Evolutionary conservation across 805 yeast species (phyloP).

Genomic region (Ogataea trehaloabstinens): DNA sequence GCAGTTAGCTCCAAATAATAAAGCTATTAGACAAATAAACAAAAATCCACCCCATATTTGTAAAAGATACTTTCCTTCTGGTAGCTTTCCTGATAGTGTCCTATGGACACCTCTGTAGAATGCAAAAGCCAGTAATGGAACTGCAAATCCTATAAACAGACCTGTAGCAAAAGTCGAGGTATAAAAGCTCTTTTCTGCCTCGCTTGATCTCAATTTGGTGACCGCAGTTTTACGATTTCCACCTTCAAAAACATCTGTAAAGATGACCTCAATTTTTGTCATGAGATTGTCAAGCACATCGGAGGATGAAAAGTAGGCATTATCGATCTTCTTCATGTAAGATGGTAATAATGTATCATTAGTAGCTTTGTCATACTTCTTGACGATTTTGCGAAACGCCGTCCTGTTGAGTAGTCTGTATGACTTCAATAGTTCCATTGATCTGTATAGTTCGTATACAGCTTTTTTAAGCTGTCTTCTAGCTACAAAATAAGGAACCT

Average conservation of each 20-base stretch:
- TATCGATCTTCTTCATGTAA: conserved; percentile 59
- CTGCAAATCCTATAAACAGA: conserved; percentile 61
- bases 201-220: conserved; percentile 59
- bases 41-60: conserved; percentile 96
- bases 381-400: conserved; percentile 84
- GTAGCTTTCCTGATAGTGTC: conserved; percentile 37
- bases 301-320: conserved; percentile 58
- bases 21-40: conserved; percentile 54
- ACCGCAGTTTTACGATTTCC: conserved; percentile 71
- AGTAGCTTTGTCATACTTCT: conserved; percentile 83
- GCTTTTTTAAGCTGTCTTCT: conserved; percentile 68
- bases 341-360: conserved; percentile 39
- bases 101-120: conserved; percentile 42
- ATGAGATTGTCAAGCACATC: conserved; percentile 65
- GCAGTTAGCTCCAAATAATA: conserved; percentile 68
- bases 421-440: conserved; percentile 65
- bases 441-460: conserved; percentile 67
- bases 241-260: conserved; percentile 61
- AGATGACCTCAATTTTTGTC: conserved; percentile 64
- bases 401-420: conserved; percentile 78
- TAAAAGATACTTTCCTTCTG: conserved; percentile 59
- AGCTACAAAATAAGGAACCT: conserved; percentile 62
- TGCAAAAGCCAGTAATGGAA: conserved; percentile 66
- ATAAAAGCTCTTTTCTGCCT: conserved; percentile 39
- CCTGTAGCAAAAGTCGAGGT: conserved; percentile 61